Evolutionary conservation across 1,139 yeast genomes (phyloP), one percentile per base, ranked within the genome.

Genomic region (Scheffersomyces quercinus): DNA sequence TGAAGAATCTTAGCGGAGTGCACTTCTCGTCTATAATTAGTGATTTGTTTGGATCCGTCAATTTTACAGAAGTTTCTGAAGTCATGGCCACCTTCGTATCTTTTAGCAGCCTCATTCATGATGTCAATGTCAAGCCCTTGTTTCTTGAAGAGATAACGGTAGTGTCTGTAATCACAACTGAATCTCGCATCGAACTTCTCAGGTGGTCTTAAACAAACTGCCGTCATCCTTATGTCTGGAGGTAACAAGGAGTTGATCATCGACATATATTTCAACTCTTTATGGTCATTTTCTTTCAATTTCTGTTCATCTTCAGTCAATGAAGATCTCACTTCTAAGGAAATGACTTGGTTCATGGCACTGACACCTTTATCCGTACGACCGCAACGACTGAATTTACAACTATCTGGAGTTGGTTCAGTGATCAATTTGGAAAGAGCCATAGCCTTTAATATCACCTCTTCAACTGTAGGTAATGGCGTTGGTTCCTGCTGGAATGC

Each of bases 321-420:
- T 28, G 75, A 70, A 0, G 97, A 88, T 50, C 99, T 73, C 20
- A 93, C 85, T 16, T 74, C 68, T 35, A 93, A 69, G 0, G 97
- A 83, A 10, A 93, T 85, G 6, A 93, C 99, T 64, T 93, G 99
- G 55, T 89, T 88, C 85, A 93, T 81, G 0, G 99, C 99, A 67
- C 96, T 88, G 5, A 93, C 99, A 11, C 99, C 99, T 54, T 83
- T 85, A 58, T 93, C 99, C 0, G 99, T 93, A 56, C 99, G 74
- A 0, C 99, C 99, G 67, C 99, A 95, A 49, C 99, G 71, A 52
- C 96, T 86, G 62, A 91, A 91, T 12, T 77, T 70, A 44, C 86
- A 81, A 41, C 77, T 80, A 2, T 77, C 81, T 0, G 90, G 90
- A 11, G 74, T 78, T 28, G 77, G 64, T 1, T 81, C 72, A 9